A percentile compares a stretch with the other conserved stretches of the same genome.
Evolutionary conservation across 1,139 yeast species (phyloP).

Genomic region (Casaregolazyma lundiana): DNA sequence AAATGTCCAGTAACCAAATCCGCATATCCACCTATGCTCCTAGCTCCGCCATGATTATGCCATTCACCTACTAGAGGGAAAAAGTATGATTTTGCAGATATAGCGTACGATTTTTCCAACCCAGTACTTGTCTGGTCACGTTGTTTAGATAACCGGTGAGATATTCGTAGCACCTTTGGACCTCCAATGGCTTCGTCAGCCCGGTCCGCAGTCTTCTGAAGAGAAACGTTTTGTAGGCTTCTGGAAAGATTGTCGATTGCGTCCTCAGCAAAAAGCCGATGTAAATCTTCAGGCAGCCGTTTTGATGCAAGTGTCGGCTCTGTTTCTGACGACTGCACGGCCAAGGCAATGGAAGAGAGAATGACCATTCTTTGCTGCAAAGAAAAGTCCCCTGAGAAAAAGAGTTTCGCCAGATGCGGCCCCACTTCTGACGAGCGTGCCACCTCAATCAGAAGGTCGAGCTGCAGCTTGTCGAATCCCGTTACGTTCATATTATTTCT

Average conservation of each 20-base stretch:
- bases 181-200: conserved; percentile 42
- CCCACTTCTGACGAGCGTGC: conserved; percentile 43
- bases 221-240: conserved; percentile 19
- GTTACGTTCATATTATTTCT: conserved; percentile 46
- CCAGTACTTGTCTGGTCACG: conserved; percentile 22
- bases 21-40: conserved; percentile 48
- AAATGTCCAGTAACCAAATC: conserved; percentile 54
- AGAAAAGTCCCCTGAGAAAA: conserved; percentile 61
- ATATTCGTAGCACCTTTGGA: conserved; percentile 50
- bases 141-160: conserved; percentile 37
- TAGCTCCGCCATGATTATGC: conserved; percentile 39
- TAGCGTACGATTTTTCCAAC: conserved; percentile 32
- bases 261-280: conserved; percentile 10
- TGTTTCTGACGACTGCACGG: conserved; percentile 47
- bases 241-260: conserved; percentile 16
- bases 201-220: conserved; percentile 38
- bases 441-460: conserved; percentile 51
- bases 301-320: conserved; percentile 39
- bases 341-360: conserved; percentile 51
- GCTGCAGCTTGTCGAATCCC: conserved; percentile 47
- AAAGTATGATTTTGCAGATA: conserved; percentile 41
- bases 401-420: conserved; percentile 38
- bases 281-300: conserved; percentile 38
- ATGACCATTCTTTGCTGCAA: conserved; percentile 56
- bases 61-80: conserved; percentile 55